Conservation (phyloP, 345 rosid species). For the Carallia brachiata region DNA sequence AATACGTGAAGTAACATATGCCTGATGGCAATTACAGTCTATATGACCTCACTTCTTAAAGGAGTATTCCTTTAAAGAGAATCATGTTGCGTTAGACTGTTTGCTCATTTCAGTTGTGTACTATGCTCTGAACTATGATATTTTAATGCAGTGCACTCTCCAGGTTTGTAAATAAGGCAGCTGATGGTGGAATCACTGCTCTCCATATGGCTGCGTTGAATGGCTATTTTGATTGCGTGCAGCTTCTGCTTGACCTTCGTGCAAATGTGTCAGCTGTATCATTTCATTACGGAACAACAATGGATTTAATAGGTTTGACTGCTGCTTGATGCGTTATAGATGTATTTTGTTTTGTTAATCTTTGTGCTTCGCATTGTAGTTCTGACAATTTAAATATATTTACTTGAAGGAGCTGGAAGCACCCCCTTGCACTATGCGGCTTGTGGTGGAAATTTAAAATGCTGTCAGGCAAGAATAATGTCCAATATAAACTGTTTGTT, state of each 20-base stretch:
- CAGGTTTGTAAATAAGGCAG: constrained; percentile 93
- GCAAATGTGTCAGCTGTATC: constrained; percentile 82
- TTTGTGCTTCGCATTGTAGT: constrained; percentile 1
- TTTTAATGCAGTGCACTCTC: constrained; percentile 62
- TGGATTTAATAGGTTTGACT: constrained; percentile 90
- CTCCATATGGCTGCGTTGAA: constrained; percentile 97
- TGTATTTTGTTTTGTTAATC: background rate
- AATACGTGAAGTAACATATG: background rate
- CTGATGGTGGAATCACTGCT: constrained; percentile 98
- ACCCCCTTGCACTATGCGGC: constrained; percentile 98
- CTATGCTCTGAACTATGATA: background rate
- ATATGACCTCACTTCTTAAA: background rate
- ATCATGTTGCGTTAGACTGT: constrained; percentile 2
- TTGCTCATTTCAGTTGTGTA: background rate
- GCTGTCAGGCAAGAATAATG: constrained; percentile 76
- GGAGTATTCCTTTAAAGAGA: background rate
- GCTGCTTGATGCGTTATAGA: background rate
- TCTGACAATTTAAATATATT: constrained; percentile 15
- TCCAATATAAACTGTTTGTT: background rate
- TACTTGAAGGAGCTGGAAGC: constrained; percentile 84
- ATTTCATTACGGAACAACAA: constrained; percentile 92
- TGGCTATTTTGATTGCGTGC: constrained; percentile 93
- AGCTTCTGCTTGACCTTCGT: constrained; percentile 89
- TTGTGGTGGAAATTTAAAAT: constrained; percentile 92
- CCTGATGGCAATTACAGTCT: background rate